These are phyloP conservation scores for Mucor plumbeus DNA, from an alignment of 371 early-diverging fungal genomes.

Conservation along the genomic window DNA sequence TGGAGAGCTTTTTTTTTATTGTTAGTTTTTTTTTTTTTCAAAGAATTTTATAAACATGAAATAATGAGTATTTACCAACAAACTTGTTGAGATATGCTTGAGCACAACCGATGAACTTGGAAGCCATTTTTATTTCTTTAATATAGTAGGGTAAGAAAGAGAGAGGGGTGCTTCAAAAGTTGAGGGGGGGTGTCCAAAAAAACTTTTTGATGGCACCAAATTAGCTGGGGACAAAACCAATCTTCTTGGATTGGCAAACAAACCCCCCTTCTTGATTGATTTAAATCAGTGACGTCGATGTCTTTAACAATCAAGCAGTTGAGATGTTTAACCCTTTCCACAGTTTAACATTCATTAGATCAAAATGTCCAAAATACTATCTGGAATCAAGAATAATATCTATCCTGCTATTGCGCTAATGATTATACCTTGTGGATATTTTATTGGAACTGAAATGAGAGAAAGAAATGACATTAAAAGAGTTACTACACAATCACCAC, in stretches of 20 bases:
- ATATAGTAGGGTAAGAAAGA: slow-evolving; percentile 4
- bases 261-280: slow-evolving; percentile 2
- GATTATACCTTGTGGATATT: slow-evolving; percentile 32
- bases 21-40: background rate
- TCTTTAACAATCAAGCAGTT: background rate
- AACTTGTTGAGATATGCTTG: slow-evolving; percentile 38
- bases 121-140: slow-evolving; percentile 28
- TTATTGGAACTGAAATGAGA: slow-evolving; percentile 29
- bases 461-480: slow-evolving; percentile 27
- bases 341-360: background rate
- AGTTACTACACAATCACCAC: background rate
- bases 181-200: slow-evolving; percentile 15
- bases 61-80: slow-evolving; percentile 29
- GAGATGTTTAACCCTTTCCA: background rate
- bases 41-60: no score
- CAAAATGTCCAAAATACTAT: slow-evolving; percentile 14
- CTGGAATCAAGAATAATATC: slow-evolving; percentile 27
- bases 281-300: slow-evolving; percentile 2
- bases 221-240: background rate
- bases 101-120: slow-evolving; percentile 30
- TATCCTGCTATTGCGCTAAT: slow-evolving; percentile 28
- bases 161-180: slow-evolving; percentile 3
- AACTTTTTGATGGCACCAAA: slow-evolving; percentile 3
- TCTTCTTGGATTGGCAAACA: background rate
- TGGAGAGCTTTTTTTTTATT: slow-evolving; percentile 35